Percentiles rank a stretch among this genome's conserved stretches.
These are phyloP conservation scores for Penicillium lagena DNA, from an alignment of 495 filamentous ascomycete species.

Conservation along the genomic window DNA sequence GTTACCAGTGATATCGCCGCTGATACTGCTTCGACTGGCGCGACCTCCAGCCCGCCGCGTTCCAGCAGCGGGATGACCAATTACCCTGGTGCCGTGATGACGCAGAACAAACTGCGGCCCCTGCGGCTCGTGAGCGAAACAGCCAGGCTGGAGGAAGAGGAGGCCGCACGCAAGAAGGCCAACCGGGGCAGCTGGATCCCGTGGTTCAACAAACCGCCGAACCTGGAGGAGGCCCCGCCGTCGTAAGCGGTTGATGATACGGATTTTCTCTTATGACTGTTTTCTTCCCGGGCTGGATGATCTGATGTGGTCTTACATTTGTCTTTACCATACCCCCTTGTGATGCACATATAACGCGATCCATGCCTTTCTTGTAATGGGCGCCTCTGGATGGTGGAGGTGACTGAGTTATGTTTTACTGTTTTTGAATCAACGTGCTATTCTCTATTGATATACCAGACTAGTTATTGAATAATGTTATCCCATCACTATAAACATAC, in stretches of 20 bases:
- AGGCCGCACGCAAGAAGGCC: slow-evolving; percentile 50
- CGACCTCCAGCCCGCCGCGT: slow-evolving; percentile 49
- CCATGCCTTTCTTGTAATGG: slow-evolving; percentile 13
- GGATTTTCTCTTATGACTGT: neutral
- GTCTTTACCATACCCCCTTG: slow-evolving; percentile 22
- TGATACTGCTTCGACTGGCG: slow-evolving; percentile 39
- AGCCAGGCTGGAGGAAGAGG: slow-evolving; percentile 32
- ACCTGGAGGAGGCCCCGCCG: slow-evolving; percentile 12
- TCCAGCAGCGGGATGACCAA: slow-evolving; percentile 50
- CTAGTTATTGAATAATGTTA: too few relatives aligned
- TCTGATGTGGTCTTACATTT: slow-evolving; percentile 19
- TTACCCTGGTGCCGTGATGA: slow-evolving; percentile 53
- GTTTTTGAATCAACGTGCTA: slow-evolving; percentile 5
- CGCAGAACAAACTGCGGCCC: slow-evolving; percentile 75
- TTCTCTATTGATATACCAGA: too few relatives aligned
- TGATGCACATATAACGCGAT: slow-evolving; percentile 20
- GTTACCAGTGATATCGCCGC: slow-evolving; percentile 52
- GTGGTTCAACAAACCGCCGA: slow-evolving; percentile 42
- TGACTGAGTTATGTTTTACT: slow-evolving; percentile 9
- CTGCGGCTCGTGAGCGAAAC: slow-evolving; percentile 68
- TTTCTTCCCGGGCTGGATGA: slow-evolving; percentile 12
- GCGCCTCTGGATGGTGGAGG: slow-evolving; percentile 5
- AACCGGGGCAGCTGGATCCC: slow-evolving; percentile 58
- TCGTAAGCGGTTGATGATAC: slow-evolving; percentile 1
- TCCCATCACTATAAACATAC: too few relatives aligned